These are phyloP conservation scores for Penicillium hordei DNA, from an alignment of 2,329 filamentous ascomycete species.

Conservation along the genomic window DNA sequence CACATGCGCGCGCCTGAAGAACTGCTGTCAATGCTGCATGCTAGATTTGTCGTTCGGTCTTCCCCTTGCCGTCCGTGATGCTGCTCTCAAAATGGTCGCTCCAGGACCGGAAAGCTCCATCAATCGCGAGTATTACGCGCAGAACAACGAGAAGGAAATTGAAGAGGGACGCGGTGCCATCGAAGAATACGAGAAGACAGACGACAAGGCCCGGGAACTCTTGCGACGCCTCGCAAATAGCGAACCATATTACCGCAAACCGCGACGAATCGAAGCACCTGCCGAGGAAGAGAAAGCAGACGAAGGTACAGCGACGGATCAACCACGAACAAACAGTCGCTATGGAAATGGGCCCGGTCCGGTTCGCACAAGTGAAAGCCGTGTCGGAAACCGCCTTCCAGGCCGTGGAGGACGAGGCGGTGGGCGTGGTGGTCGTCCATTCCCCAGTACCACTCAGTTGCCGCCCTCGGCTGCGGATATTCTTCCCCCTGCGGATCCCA, in stretches of 20 bases:
- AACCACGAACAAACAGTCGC: slow-evolving; percentile 42
- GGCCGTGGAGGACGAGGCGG: slow-evolving; percentile 50
- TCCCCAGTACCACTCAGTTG: slow-evolving; percentile 69
- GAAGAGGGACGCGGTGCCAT: slow-evolving; percentile 83
- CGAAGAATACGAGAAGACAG: slow-evolving; percentile 94
- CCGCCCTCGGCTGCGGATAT: slow-evolving; percentile 84
- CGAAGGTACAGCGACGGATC: slow-evolving; percentile 40
- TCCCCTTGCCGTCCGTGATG: slow-evolving; percentile 91
- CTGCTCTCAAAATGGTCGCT: slow-evolving; percentile 95
- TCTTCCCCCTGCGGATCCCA: slow-evolving; percentile 75
- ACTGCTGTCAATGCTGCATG: slow-evolving; percentile 99
- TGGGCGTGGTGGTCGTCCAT: slow-evolving; percentile 55
- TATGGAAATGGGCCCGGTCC: slow-evolving; percentile 56
- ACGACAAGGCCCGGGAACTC: slow-evolving; percentile 91
- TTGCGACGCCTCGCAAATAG: slow-evolving; percentile 81
- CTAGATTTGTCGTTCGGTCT: slow-evolving; percentile 94
- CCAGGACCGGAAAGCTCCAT: slow-evolving; percentile 89
- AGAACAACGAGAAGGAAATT: slow-evolving; percentile 93
- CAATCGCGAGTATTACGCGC: slow-evolving; percentile 96
- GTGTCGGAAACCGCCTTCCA: slow-evolving; percentile 39
- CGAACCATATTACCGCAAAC: slow-evolving; percentile 93
- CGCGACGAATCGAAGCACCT: slow-evolving; percentile 66
- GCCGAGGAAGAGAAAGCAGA: slow-evolving; percentile 46
- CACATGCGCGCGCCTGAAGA: slow-evolving; percentile 94
- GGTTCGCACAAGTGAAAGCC: slow-evolving; percentile 70